Percentiles rank a stretch among this genome's conserved stretches.
Evolutionary conservation across 805 yeast species (phyloP).

Genomic region (Candida tammaniensis): DNA sequence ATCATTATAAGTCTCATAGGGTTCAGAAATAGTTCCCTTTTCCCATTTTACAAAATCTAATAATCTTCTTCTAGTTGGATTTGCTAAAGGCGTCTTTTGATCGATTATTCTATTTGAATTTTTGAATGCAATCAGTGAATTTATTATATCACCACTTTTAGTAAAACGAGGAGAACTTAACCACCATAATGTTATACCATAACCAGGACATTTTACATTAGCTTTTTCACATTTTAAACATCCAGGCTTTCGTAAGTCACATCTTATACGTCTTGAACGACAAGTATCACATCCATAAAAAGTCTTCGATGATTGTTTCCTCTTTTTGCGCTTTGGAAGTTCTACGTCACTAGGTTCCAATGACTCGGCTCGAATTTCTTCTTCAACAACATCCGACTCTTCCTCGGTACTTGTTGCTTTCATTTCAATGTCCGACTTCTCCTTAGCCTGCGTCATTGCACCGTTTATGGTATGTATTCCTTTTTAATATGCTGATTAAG

Average conservation of each 20-base stretch:
- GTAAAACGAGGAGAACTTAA: constrained; percentile 44
- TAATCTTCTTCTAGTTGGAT: constrained; percentile 60
- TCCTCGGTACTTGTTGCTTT: too few species aligned
- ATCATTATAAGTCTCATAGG: constrained; percentile 73
- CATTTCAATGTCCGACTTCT: too few species aligned
- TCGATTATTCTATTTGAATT: constrained; percentile 12
- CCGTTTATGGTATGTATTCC: too few species aligned
- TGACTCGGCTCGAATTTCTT: background rate
- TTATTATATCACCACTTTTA: constrained; percentile 23
- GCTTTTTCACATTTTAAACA: constrained; percentile 72
- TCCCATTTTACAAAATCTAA: constrained; percentile 76
- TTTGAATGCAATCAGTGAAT: constrained; percentile 30
- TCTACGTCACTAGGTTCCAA: background rate
- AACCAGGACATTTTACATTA: constrained; percentile 74
- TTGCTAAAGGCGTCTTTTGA: constrained; percentile 30
- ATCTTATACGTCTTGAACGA: constrained; percentile 72
- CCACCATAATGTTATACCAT: constrained; percentile 81
- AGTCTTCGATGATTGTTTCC: constrained; percentile 46
- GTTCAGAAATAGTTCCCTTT: constrained; percentile 33
- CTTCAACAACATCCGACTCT: background rate
- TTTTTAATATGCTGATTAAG: too few species aligned
- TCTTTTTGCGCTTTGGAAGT: constrained; percentile 2
- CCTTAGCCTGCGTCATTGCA: too few species aligned
- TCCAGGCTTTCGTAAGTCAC: constrained; percentile 69
- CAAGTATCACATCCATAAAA: constrained; percentile 91